Evolutionary conservation across 164 flowering plant species (phyloP), one percentile per base, ranked within the genome.

Genomic region (Brasenia schreberi): DNA sequence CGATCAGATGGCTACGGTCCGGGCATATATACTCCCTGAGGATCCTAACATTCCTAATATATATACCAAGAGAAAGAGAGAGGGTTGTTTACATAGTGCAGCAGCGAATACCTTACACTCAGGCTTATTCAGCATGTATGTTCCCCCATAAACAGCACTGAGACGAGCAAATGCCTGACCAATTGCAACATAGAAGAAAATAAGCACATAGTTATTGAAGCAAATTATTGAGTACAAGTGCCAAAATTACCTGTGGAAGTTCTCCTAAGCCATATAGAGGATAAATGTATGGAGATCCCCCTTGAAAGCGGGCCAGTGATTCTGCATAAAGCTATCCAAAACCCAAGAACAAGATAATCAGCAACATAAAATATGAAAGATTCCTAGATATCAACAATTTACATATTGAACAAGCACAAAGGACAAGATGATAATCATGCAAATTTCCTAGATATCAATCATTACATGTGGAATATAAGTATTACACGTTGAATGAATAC

Each of bases 111-210:
- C 98, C 96, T 88, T 87, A 93, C 98, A 92, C 68, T 84, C 93
- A 64, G 96, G 96, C 70, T 92, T 92, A 63, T 85, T 90, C 72
- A 92, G 76, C 98, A 92, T 92, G 77, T 92, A 92, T 33, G 98
- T 92, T 18, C 98, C 98, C 77, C 96, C 96, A 83, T 92, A 88
- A 65, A 90, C 98, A 69, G 98, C 98, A 82, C 98, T 93, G 43
- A 93, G 89, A 58, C 98, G 80, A 42, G 97, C 98, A 87, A 93
- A 93, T 70, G 89, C 98, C 96, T 92, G 77, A 62, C 27, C 27
- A 23, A 23, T 23, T 23, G 27, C 27, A 33, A 93, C 98, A 87
- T 90, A 92, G 69, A 33, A 27, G 39, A 19, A n/a, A 45, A 45
- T 7, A 19, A 19, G 7, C 4, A 9, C n/a, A 60, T 7, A 45